Conservation (phyloP, 257 asterid species). For the Scutellaria barbata region DNA sequence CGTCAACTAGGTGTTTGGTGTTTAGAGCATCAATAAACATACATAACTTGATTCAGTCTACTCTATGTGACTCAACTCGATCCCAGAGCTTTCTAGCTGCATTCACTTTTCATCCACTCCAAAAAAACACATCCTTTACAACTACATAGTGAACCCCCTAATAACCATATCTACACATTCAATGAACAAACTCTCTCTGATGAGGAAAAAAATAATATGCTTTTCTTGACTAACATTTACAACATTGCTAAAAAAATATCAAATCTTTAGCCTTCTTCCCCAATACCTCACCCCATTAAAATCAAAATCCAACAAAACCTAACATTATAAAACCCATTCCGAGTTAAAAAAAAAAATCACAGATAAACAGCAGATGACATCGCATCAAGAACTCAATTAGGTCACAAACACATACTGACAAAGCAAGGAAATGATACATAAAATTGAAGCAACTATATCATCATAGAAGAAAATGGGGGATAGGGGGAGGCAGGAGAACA, state of each 20-base stretch:
- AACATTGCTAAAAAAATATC: background rate
- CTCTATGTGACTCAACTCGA: background rate
- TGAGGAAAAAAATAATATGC: background rate
- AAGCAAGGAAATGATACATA: background rate
- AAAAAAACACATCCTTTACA: background rate
- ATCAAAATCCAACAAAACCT: background rate
- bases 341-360: background rate
- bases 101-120: background rate
- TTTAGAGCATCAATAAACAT: background rate
- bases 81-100: background rate
- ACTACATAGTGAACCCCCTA: background rate
- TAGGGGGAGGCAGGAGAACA: conserved; percentile 21
- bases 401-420: conserved; percentile 22
- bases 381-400: conserved; percentile 20
- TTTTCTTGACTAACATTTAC: background rate
- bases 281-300: background rate
- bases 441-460: background rate
- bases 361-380: background rate
- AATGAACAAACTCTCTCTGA: background rate
- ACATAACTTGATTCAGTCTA: background rate
- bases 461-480: background rate
- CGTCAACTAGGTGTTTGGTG: background rate
- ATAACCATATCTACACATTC: background rate
- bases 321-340: background rate
- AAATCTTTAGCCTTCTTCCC: conserved; percentile 18